These are phyloP conservation scores for Aphanomyces astaci DNA, from an alignment of 352 stramenopile genomes.

Conservation along the genomic window DNA sequence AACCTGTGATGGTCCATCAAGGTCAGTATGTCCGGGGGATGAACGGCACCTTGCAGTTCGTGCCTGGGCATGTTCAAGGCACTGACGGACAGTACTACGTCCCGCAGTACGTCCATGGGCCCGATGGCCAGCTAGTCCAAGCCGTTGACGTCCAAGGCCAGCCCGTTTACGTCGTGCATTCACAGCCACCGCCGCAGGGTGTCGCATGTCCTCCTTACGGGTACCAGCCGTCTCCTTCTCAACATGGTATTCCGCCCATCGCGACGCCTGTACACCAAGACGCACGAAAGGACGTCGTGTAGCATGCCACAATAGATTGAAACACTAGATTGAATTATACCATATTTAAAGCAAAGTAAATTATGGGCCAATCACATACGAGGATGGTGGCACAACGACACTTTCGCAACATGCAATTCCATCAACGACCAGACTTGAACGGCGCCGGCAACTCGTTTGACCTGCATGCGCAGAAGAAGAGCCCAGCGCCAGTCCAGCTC, in stretches of 20 bases:
- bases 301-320: not conserved
- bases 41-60: not conserved
- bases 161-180: not conserved
- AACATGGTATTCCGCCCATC: not conserved
- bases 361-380: not conserved
- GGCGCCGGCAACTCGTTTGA: not conserved
- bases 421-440: slow-evolving; percentile 11
- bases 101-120: not conserved
- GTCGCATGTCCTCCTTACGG: no score
- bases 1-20: slow-evolving; percentile 43
- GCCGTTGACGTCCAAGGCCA: not conserved
- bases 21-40: not conserved
- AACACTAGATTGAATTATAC: not conserved
- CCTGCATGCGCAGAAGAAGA: not conserved
- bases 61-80: not conserved
- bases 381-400: not conserved
- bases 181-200: not conserved
- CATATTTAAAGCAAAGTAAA: not conserved
- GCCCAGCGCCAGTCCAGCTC: slow-evolving; percentile 1
- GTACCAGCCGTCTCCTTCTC: not conserved
- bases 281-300: not conserved
- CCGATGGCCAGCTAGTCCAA: not conserved
- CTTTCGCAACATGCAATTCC: slow-evolving; percentile 11
- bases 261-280: not conserved
- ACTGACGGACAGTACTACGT: not conserved